Evolutionary conservation across 768 basidiomycete species (phyloP).

Genomic region (Austroboletus eburneus): DNA sequence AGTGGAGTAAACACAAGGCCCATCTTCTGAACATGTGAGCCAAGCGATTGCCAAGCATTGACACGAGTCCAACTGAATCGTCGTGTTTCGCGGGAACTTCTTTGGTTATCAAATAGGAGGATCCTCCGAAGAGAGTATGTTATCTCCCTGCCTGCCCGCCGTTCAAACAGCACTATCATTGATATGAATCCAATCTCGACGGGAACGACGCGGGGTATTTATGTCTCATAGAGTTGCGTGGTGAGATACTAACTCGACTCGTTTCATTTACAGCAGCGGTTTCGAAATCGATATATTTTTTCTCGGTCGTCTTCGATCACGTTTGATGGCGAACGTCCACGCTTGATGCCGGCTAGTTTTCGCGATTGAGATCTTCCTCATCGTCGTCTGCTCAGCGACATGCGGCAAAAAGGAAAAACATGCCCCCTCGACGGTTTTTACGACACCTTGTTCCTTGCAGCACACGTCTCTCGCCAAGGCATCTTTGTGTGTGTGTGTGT

Average conservation of each 20-base stretch:
- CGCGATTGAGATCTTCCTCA: constrained; percentile 2
- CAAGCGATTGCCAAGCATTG: not conserved
- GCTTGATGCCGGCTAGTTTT: not conserved
- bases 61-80: not conserved
- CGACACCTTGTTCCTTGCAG: not conserved
- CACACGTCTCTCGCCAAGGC: constrained; percentile 1
- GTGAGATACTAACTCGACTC: constrained; percentile 7
- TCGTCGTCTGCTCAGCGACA: constrained; percentile 8
- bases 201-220: not conserved
- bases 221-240: not conserved
- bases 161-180: not conserved
- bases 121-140: not conserved
- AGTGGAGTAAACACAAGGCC: too few relatives aligned
- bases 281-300: constrained; percentile 1
- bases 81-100: constrained; percentile 16
- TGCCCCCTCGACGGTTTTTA: not conserved
- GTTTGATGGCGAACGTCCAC: not conserved
- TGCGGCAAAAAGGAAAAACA: constrained; percentile 10
- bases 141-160: not conserved
- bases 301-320: constrained; percentile 1
- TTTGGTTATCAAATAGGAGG: not conserved
- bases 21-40: constrained; percentile 4
- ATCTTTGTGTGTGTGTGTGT: too few relatives aligned
- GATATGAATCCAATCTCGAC: not conserved
- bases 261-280: not conserved